These are phyloP conservation scores for Ascobolus immersus DNA, from an alignment of 495 filamentous ascomycete species.

Conservation along the genomic window DNA sequence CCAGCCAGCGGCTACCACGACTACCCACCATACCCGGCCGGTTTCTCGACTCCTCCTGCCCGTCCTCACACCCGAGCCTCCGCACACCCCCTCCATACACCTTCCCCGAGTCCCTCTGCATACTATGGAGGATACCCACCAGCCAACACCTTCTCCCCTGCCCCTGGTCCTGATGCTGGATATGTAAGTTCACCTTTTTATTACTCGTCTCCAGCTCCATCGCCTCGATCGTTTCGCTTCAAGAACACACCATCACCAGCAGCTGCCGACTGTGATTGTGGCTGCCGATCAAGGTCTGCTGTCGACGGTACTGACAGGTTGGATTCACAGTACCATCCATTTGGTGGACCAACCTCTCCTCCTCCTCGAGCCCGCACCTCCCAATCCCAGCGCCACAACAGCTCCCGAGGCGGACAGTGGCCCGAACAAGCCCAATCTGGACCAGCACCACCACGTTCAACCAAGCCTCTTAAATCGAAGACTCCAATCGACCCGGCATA, in stretches of 20 bases:
- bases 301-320: background rate
- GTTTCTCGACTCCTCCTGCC: conserved; percentile 13
- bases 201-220: conserved; percentile 2
- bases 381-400: conserved; percentile 11
- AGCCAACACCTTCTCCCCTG: conserved; percentile 15
- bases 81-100: conserved; percentile 13
- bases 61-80: conserved; percentile 12
- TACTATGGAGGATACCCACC: conserved; percentile 12
- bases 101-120: conserved; percentile 15
- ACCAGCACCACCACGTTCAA: conserved; percentile 21
- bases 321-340: conserved; percentile 5
- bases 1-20: conserved; percentile 13
- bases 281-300: background rate
- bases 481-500: conserved; percentile 20
- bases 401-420: conserved; percentile 26
- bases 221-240: conserved; percentile 2
- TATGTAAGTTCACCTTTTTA: conserved; percentile 14
- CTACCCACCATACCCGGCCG: too few species aligned
- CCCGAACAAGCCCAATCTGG: conserved; percentile 21
- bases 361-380: background rate
- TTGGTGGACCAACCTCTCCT: conserved; percentile 6
- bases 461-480: conserved; percentile 13
- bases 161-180: conserved; percentile 15
- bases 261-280: background rate
- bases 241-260: conserved; percentile 4